Conservation (phyloP, 768 basidiomycete species). For the Russula lepida region DNA sequence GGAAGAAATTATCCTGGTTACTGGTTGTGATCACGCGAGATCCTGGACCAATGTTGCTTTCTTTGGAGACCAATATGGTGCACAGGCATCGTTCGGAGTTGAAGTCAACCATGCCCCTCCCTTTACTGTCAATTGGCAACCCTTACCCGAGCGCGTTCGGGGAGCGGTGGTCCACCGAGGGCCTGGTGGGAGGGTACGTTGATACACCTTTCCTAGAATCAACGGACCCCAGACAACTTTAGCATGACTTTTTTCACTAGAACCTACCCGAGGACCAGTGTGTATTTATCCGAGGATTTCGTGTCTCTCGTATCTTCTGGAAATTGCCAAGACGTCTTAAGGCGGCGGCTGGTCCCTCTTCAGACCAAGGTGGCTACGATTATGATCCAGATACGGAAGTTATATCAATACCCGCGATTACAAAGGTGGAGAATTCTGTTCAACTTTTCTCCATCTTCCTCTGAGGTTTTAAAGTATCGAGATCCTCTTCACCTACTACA, state of each 20-base stretch:
- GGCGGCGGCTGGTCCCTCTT: not conserved
- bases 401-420: too few species aligned
- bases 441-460: not conserved
- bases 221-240: not conserved
- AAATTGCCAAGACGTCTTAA: too few species aligned
- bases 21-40: not conserved
- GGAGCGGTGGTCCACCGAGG: too few species aligned
- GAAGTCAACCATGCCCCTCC: not conserved
- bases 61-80: not conserved
- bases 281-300: too few species aligned
- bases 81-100: not conserved
- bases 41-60: not conserved
- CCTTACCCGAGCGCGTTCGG: too few species aligned
- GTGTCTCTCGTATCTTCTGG: too few species aligned
- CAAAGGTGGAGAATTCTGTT: not conserved
- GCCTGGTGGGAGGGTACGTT: not conserved
- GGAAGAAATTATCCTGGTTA: not conserved
- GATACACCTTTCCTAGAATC: not conserved
- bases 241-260: not conserved
- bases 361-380: not conserved
- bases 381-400: not conserved
- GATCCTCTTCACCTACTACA: not conserved
- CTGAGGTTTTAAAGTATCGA: not conserved
- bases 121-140: not conserved
- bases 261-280: not conserved